Percentiles rank a stretch among this genome's conserved stretches.
These are phyloP conservation scores for Mycena galericulata DNA, from an alignment of 768 basidiomycete species.

Conservation along the genomic window DNA sequence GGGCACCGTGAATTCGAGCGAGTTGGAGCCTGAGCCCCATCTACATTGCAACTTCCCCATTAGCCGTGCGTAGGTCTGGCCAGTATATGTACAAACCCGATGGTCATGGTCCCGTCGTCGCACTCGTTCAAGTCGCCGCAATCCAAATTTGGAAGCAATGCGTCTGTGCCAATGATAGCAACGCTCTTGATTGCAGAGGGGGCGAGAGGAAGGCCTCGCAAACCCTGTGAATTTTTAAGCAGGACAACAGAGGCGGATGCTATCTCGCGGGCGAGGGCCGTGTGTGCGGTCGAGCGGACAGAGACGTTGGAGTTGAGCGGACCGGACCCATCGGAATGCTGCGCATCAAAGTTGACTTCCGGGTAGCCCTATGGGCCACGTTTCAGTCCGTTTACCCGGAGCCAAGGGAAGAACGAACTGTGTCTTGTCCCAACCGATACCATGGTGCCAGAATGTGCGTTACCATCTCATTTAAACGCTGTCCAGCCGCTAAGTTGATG, in stretches of 20 bases:
- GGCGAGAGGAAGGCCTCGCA: constrained; percentile 57
- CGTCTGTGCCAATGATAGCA: constrained; percentile 73
- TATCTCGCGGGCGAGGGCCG: constrained; percentile 69
- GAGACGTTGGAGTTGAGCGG: constrained; percentile 55
- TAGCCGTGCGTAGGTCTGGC: constrained; percentile 35
- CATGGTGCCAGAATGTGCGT: constrained; percentile 57
- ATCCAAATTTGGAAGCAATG: constrained; percentile 59
- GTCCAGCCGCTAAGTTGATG: not conserved
- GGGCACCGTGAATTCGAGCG: constrained; percentile 57
- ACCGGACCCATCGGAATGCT: constrained; percentile 59
- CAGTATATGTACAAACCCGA: constrained; percentile 59
- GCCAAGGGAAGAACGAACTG: constrained; percentile 32
- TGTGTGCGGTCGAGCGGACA: constrained; percentile 59
- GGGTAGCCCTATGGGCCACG: constrained; percentile 70
- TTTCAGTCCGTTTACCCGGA: too few relatives aligned
- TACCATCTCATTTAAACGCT: constrained; percentile 62
- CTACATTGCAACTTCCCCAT: too few relatives aligned
- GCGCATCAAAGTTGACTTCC: constrained; percentile 58
- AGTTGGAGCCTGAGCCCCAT: constrained; percentile 66
- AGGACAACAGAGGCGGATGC: constrained; percentile 77
- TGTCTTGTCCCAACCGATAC: constrained; percentile 62
- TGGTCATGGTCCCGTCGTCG: constrained; percentile 70
- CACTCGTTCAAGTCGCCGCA: constrained; percentile 64
- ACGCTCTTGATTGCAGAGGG: constrained; percentile 64
- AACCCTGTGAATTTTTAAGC: constrained; percentile 69